Percentiles rank a stretch among this genome's conserved stretches.
These are phyloP conservation scores for Starmera caribaea DNA, from an alignment of 805 yeast species.

Conservation along the genomic window DNA sequence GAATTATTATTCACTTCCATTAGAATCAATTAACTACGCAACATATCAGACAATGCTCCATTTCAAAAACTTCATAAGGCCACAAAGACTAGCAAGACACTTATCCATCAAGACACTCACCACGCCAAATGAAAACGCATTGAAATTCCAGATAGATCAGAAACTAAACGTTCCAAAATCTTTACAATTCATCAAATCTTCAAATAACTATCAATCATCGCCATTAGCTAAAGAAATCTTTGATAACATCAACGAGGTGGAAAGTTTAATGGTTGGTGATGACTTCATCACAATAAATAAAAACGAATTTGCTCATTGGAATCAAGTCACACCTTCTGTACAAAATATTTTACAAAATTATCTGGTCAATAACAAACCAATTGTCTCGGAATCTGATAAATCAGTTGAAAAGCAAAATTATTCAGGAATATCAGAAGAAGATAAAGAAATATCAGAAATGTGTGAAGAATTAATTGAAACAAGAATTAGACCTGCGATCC, in stretches of 20 bases:
- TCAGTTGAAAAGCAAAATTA: neutral
- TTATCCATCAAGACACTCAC: slow-evolving; percentile 34
- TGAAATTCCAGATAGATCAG: slow-evolving; percentile 43
- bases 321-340: slow-evolving; percentile 57
- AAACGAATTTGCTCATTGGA: slow-evolving; percentile 59
- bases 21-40: neutral
- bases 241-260: slow-evolving; percentile 46
- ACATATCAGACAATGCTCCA: neutral
- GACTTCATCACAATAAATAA: slow-evolving; percentile 67
- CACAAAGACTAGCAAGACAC: slow-evolving; percentile 1
- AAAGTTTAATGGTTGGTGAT: slow-evolving; percentile 64
- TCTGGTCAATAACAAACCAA: slow-evolving; percentile 22
- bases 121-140: slow-evolving; percentile 71
- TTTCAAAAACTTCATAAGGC: neutral
- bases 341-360: slow-evolving; percentile 33
- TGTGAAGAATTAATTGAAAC: slow-evolving; percentile 90
- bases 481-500: slow-evolving; percentile 93
- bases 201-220: slow-evolving; percentile 29
- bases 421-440: slow-evolving; percentile 41
- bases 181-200: slow-evolving; percentile 14
- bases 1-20: too few relatives aligned
- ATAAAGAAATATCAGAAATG: slow-evolving; percentile 75
- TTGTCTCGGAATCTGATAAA: slow-evolving; percentile 7
- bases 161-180: slow-evolving; percentile 20
- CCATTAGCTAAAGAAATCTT: slow-evolving; percentile 56